Conservation (phyloP, 192 early-diverging fungal genomes). For the Pilobolus umbonatus region DNA sequence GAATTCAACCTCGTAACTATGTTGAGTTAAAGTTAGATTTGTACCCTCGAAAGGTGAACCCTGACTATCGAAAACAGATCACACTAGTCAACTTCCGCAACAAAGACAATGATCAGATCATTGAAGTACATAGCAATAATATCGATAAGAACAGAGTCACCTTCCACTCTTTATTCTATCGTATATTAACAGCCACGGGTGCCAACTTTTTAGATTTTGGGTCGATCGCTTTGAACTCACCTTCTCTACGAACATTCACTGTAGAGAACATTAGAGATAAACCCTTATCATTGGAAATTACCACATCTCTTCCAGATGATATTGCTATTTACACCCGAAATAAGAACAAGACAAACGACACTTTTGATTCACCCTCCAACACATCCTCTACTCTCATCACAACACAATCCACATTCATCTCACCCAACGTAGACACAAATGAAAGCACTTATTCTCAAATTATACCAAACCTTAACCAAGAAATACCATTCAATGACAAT, state of each 20-base stretch:
- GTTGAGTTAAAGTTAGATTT: constrained; percentile 86
- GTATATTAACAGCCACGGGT: constrained; percentile 77
- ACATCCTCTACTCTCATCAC: neutral
- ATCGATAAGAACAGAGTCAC: constrained; percentile 97
- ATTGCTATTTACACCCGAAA: constrained; percentile 31
- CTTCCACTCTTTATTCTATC: constrained; percentile 94
- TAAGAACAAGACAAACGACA: constrained; percentile 1
- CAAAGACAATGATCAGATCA: constrained; percentile 81
- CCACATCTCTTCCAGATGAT: constrained; percentile 42
- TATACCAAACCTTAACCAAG: no score
- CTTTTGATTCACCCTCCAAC: neutral
- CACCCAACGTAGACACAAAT: neutral
- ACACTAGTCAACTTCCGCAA: constrained; percentile 90
- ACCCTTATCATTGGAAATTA: constrained; percentile 41
- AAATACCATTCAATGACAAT: no score
- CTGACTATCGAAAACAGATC: constrained; percentile 95
- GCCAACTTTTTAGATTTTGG: constrained; percentile 97
- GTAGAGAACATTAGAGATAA: constrained; percentile 80
- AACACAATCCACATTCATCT: neutral
- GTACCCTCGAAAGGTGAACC: constrained; percentile 96
- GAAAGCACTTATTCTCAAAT: neutral
- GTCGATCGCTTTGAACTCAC: constrained; percentile 75
- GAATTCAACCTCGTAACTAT: constrained; percentile 73
- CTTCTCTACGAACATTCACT: constrained; percentile 69
- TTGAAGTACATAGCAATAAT: constrained; percentile 90